A percentile compares a stretch with the other conserved stretches of the same genome.
phyloP scores from a whole-genome alignment of 2,329 filamentous ascomycete genomes.

The Clonostachys solani region DNA sequence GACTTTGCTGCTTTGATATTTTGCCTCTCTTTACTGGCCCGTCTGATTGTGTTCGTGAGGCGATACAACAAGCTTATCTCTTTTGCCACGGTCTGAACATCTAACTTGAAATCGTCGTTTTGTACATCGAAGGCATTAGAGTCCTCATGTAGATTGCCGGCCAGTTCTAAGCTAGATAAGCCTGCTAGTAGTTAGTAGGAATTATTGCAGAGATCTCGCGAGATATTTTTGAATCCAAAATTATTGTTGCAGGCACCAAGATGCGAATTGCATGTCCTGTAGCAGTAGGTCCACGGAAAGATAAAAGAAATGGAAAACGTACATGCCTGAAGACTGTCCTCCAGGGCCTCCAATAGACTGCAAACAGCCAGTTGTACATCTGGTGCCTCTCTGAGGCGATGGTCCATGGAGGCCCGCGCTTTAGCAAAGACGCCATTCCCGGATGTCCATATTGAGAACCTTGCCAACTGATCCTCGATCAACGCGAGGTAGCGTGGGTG shows the following conservation, averaged over 20 bases:
- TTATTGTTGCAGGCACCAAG: background rate
- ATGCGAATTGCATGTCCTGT: background rate
- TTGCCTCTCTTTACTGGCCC: constrained; percentile 7
- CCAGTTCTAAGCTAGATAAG: background rate
- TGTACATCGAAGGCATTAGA: background rate
- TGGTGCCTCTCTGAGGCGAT: constrained; percentile 5
- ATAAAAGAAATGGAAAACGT: background rate
- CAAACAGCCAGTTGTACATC: constrained; percentile 6
- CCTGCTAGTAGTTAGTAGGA: background rate
- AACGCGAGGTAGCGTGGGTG: constrained; percentile 2
- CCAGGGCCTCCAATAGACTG: constrained; percentile 7
- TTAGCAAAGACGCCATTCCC: constrained; percentile 6
- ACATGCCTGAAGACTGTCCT: constrained; percentile 1
- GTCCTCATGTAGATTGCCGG: background rate
- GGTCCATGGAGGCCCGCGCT: constrained; percentile 7
- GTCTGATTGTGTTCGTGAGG: constrained; percentile 11
- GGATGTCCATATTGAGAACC: constrained; percentile 8
- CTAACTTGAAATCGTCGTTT: background rate
- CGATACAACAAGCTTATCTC: constrained; percentile 3
- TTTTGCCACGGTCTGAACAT: background rate
- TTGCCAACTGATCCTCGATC: constrained; percentile 11
- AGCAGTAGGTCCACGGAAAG: background rate
- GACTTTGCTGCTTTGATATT: background rate
- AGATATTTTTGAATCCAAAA: background rate
- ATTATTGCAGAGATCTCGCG: background rate